Evolutionary conservation across 2,329 filamentous ascomycete genomes (phyloP).

Genomic region (Sarocladiaceae sp.): DNA sequence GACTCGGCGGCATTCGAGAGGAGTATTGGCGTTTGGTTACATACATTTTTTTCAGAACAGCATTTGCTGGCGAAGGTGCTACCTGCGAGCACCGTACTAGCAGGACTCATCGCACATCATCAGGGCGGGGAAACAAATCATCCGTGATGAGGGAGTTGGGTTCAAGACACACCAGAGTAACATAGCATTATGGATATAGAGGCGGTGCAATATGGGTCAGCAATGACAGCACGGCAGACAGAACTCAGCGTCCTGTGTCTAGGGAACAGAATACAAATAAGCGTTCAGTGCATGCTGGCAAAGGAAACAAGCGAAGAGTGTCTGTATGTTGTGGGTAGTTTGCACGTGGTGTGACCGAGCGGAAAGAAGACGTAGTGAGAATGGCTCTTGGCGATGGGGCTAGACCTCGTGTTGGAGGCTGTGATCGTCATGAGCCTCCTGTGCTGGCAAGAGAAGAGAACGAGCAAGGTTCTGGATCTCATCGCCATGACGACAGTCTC

Average conservation of each 20-base stretch:
- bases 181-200: constrained; percentile 7
- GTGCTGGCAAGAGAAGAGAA: no score
- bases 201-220: neutral
- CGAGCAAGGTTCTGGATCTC: no score
- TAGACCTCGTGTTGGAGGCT: neutral
- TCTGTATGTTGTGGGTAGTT: no score
- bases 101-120: no score
- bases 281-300: no score
- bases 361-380: neutral
- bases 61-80: neutral
- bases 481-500: neutral
- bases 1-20: constrained; percentile 2
- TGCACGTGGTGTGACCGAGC: no score
- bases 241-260: no score
- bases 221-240: neutral
- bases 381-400: neutral
- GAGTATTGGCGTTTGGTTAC: constrained; percentile 8
- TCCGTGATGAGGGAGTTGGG: neutral
- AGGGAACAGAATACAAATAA: neutral
- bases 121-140: no score
- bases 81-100: no score
- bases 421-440: no score
- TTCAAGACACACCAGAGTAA: neutral
- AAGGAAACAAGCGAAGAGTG: no score
- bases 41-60: neutral